Evolutionary conservation across 2,329 filamentous ascomycete genomes (phyloP), one percentile per base, ranked within the genome.

Genomic region (Penicillium sp.): DNA sequence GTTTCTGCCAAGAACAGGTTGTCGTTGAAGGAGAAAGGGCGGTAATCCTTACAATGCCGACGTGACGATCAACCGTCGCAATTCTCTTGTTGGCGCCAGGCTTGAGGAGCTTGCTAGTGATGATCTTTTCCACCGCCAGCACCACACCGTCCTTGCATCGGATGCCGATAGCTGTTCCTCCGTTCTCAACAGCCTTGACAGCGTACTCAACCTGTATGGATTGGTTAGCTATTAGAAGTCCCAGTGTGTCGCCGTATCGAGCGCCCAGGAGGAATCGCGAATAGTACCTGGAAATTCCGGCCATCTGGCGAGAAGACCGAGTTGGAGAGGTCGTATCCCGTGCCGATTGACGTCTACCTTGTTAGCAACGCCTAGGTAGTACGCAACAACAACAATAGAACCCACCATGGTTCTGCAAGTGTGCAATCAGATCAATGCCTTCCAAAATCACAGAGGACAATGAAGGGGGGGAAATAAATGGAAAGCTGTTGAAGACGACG

Each of bases 241-340:
- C 18, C 18, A 20, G 9, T 1, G 35, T 22, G 4, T 38, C 16
- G 35, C 5, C 6, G 10, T 35, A 25, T n/a, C 5, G 11, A 18
- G 5, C 8, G 31, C 31, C 5, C 31, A n/a, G n/a, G 8, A 38
- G 16, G 11, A 38, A 5, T 18, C 18, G 8, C 16, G 16, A 13
- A 44, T n/a, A 39, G 10, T 71, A 95, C 90, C 78, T 99, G 94
- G 76, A 99, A 99, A 76, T 99, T 99, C 66, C 94, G 89, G 71
- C 94, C 94, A 79, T 99, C 94, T 62, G 94, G 94, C 44, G 94
- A 97, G 82, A 97, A 99, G 80, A 97, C 95, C 70, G 94, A 97
- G 84, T 99, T 99, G 74, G 90, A 90, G 68, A 99, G 88, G 85
- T 99, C 94, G 80, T 99, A 99, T 71, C 94, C 94, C 69, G 94